Evolutionary conservation across 306 rosid genomes (phyloP).

Genomic region (Quillaja saponaria): DNA sequence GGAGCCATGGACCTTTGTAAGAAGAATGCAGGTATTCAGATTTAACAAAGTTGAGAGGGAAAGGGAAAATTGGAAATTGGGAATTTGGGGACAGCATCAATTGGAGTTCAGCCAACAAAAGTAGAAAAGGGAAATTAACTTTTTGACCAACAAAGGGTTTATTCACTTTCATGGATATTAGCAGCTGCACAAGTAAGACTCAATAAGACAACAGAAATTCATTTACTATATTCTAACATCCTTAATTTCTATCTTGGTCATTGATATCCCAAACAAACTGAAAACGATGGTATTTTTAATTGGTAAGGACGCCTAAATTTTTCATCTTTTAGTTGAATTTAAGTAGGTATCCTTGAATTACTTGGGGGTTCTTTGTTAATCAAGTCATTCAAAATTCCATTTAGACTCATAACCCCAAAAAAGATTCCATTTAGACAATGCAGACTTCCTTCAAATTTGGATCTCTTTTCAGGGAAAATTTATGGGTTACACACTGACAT

Average conservation of each 20-base stretch:
- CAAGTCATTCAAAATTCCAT: no score
- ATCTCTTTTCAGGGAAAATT: no score
- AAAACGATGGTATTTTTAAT: no score
- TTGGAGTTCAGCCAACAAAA: conserved; percentile 7
- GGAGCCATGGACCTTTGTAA: conserved; percentile 5
- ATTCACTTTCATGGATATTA: conserved; percentile 4
- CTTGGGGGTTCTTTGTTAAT: no score
- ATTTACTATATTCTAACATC: not conserved
- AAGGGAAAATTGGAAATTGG: not conserved
- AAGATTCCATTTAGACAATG: not conserved
- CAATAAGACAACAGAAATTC: not conserved
- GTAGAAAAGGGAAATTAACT: not conserved
- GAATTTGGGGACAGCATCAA: not conserved
- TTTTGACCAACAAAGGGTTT: conserved; percentile 17
- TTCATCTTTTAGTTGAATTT: no score
- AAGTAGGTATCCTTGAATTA: no score
- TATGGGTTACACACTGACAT: no score
- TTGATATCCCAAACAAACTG: not conserved
- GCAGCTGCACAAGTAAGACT: not conserved
- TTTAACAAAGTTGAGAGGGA: not conserved
- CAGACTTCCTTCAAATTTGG: not conserved
- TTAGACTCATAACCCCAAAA: no score
- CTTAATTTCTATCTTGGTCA: no score
- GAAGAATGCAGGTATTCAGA: not conserved
- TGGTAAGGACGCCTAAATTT: no score